Conservation (phyloP, 2,329 filamentous ascomycete genomes). For the Diaporthe nobilis region DNA sequence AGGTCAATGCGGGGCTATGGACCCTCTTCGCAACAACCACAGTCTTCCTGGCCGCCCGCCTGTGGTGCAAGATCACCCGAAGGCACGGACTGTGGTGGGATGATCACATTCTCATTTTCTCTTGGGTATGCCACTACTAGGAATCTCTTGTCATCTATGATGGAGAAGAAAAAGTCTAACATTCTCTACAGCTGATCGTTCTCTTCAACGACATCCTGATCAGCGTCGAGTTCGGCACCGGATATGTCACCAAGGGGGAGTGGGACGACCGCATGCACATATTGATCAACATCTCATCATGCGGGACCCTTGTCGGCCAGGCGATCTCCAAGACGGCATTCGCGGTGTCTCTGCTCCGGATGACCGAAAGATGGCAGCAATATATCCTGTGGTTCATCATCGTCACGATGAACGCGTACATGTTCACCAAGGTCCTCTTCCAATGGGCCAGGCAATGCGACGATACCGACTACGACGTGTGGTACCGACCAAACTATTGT, state of each 20-base stretch:
- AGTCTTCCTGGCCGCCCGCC: slow-evolving; percentile 27
- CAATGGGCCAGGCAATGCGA: slow-evolving; percentile 31
- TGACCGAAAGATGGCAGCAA: slow-evolving; percentile 28
- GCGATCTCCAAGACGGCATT: slow-evolving; percentile 32
- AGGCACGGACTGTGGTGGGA: slow-evolving; percentile 35
- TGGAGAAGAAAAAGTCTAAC: neutral
- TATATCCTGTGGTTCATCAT: slow-evolving; percentile 29
- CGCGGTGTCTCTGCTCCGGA: slow-evolving; percentile 29
- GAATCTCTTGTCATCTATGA: no score
- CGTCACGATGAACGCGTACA: slow-evolving; percentile 30
- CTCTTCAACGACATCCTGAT: slow-evolving; percentile 22
- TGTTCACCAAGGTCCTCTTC: slow-evolving; percentile 30
- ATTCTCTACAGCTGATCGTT: slow-evolving; percentile 13
- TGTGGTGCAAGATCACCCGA: slow-evolving; percentile 38
- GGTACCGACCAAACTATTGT: slow-evolving; percentile 23
- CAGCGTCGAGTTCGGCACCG: slow-evolving; percentile 28
- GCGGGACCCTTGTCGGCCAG: slow-evolving; percentile 30
- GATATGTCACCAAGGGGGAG: slow-evolving; percentile 31
- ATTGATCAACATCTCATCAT: slow-evolving; percentile 29
- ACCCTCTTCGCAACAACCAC: slow-evolving; percentile 22
- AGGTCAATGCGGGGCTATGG: slow-evolving; percentile 35
- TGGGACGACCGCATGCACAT: slow-evolving; percentile 38
- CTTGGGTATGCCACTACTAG: slow-evolving; percentile 27
- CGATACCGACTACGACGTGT: slow-evolving; percentile 27
- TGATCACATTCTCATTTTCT: slow-evolving; percentile 34